phyloP scores from a whole-genome alignment of 179 eudicot species.

The Beta corolliflora region DNA sequence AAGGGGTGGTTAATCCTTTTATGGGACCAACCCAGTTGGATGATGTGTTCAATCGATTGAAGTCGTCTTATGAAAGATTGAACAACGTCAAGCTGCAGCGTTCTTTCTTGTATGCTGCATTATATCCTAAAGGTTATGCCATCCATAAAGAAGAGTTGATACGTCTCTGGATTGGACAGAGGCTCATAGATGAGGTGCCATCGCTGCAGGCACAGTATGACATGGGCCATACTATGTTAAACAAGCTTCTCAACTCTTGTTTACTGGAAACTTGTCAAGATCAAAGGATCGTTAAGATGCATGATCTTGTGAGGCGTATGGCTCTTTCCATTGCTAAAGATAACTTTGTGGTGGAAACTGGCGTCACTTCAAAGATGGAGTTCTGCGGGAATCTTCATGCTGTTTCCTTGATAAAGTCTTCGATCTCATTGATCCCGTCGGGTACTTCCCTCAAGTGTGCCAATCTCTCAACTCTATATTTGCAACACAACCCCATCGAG shows the following conservation, averaged over 20 bases:
- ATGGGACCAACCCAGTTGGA: neutral
- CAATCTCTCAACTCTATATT: conserved; percentile 15
- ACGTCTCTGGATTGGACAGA: conserved; percentile 20
- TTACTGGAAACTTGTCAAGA: conserved; percentile 18
- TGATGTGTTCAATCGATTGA: conserved; percentile 9
- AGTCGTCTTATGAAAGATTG: conserved; percentile 15
- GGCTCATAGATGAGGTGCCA: conserved; percentile 18
- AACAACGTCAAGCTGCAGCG: conserved; percentile 1
- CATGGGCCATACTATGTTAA: conserved; percentile 23
- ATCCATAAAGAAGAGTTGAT: conserved; percentile 21
- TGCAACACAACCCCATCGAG: conserved; percentile 10
- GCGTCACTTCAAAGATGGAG: neutral
- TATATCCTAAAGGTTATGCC: conserved; percentile 18
- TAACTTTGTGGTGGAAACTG: conserved; percentile 3
- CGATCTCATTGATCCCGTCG: neutral
- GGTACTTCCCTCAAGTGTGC: conserved; percentile 10
- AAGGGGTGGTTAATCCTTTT: neutral
- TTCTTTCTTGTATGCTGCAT: conserved; percentile 22
- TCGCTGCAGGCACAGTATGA: conserved; percentile 26
- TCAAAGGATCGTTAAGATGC: conserved; percentile 11
- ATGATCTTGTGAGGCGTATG: conserved; percentile 23
- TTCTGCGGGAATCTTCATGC: neutral
- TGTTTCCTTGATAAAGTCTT: conserved; percentile 11
- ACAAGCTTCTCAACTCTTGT: conserved; percentile 26
- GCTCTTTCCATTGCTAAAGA: conserved; percentile 13